Base-by-base conservation (phyloP, 805 yeast genomes). In the Dipodascopsis uninucleata region DNA sequence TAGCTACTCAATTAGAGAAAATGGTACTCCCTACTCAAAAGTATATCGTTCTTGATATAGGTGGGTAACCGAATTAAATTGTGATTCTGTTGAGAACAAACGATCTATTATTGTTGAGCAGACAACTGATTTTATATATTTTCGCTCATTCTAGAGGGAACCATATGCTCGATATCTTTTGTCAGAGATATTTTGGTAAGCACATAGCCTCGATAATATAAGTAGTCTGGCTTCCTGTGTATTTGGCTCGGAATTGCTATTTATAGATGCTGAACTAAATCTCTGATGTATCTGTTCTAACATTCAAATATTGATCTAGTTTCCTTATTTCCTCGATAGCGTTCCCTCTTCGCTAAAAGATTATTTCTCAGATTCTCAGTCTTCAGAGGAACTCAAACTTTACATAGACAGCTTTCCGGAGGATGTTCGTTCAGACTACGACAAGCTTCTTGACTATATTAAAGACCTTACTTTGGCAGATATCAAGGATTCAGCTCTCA, bases 141-240 rank as follows among this genome's bases (percentile, higher is more conserved):
- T 12, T 62, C 83, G 1, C 70, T 88, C 4, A 95, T 86, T 55
- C 86, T 87, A 28, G 97, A 89, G 61, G 97, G 97, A 14, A 89
- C 97, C 0, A 79, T 89, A 24, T 89, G 97, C 60, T 89, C 96
- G 2, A 88, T 89, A 17, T 74, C 89, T 1, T 89, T 89, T 60
- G 97, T 89, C 32, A 83, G 84, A 57, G 88, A 85, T 23, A 71
- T 68, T 1, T 66, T 89, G 26, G 58, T 54, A 37, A 9, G 50
- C n/a, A n/a, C n/a, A n/a, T n/a, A n/a, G n/a, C n/a, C n/a, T n/a
- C n/a, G n/a, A n/a, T n/a, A n/a, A n/a, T n/a, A n/a, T n/a, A n/a
- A n/a, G n/a, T n/a, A n/a, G n/a, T n/a, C n/a, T n/a, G n/a, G n/a
- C n/a, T n/a, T n/a, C n/a, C n/a, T n/a, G n/a, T n/a, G n/a, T n/a